A percentile compares a stretch with the other conserved stretches of the same genome.
These are phyloP conservation scores for Triticum dicoccoides DNA, from an alignment of 176 grass and related monocot species.

Conservation along the genomic window DNA sequence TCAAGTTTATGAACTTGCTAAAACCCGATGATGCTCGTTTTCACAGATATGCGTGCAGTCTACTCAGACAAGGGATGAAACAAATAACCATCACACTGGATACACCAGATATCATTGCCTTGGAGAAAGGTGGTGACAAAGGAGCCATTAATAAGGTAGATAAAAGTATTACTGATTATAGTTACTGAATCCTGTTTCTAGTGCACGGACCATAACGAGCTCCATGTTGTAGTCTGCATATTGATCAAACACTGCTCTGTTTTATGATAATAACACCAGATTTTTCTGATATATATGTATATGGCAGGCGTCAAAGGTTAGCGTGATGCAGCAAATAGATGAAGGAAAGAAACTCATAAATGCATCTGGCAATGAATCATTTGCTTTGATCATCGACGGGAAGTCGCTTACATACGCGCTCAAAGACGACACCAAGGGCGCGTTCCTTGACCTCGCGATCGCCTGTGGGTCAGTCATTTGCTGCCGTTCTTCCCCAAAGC, in stretches of 20 bases:
- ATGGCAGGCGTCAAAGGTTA: slow-evolving; percentile 57
- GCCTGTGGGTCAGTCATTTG: slow-evolving; percentile 81
- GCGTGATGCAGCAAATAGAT: slow-evolving; percentile 51
- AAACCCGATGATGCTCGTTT: slow-evolving; percentile 5
- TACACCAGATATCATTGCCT: slow-evolving; percentile 46
- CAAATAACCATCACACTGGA: slow-evolving; percentile 92
- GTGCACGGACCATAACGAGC: neutral
- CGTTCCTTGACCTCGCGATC: slow-evolving; percentile 63
- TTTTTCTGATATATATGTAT: neutral
- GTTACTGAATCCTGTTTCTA: neutral
- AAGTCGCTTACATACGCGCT: slow-evolving; percentile 83
- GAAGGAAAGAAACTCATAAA: slow-evolving; percentile 49
- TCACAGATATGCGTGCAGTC: slow-evolving; percentile 82
- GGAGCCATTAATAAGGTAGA: slow-evolving; percentile 52
- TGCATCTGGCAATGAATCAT: slow-evolving; percentile 42
- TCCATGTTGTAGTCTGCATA: neutral
- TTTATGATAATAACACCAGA: neutral
- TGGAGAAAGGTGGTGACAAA: slow-evolving; percentile 70
- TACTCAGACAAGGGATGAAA: slow-evolving; percentile 88
- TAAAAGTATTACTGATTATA: neutral
- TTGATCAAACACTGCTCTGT: neutral
- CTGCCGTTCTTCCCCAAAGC: slow-evolving; percentile 90
- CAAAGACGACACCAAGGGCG: slow-evolving; percentile 43
- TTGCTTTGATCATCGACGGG: slow-evolving; percentile 87
- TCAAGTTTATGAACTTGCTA: neutral